These are phyloP conservation scores for Gossypium bickii DNA, from an alignment of 345 rosid genomes.

Conservation along the genomic window DNA sequence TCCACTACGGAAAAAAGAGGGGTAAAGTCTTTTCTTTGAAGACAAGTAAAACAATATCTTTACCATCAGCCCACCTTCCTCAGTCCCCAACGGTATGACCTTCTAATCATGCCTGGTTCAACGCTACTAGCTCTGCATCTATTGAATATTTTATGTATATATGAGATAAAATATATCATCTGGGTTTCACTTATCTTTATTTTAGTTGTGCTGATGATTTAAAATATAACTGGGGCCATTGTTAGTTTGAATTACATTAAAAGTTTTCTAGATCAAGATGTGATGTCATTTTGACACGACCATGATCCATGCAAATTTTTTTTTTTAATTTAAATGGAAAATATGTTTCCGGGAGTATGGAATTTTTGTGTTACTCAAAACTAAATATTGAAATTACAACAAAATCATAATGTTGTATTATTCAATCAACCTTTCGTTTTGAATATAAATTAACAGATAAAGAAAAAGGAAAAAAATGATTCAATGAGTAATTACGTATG, in stretches of 20 bases:
- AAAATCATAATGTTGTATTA: not conserved
- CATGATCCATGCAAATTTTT: not conserved
- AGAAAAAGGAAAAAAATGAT: not conserved
- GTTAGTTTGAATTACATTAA: not conserved
- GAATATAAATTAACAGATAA: not conserved
- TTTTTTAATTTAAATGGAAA: not conserved
- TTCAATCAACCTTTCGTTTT: not conserved
- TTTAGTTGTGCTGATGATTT: not conserved
- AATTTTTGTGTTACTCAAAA: not conserved
- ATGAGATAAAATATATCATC: not conserved
- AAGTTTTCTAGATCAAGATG: not conserved
- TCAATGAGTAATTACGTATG: too few species aligned
- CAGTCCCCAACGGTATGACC: not conserved
- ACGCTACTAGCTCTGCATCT: not conserved
- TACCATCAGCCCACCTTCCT: not conserved
- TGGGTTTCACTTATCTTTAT: not conserved
- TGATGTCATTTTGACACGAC: slow-evolving; percentile 8
- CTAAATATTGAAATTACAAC: not conserved
- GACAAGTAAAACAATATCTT: not conserved
- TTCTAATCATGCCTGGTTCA: not conserved
- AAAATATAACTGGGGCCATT: not conserved
- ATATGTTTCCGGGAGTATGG: not conserved
- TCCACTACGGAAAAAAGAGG: not conserved
- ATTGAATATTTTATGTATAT: not conserved
- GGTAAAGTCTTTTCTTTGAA: not conserved